A percentile compares a stretch with the other conserved stretches of the same genome.
phyloP scores from a whole-genome alignment of 495 filamentous ascomycete species.

The Neurospora sp. region DNA sequence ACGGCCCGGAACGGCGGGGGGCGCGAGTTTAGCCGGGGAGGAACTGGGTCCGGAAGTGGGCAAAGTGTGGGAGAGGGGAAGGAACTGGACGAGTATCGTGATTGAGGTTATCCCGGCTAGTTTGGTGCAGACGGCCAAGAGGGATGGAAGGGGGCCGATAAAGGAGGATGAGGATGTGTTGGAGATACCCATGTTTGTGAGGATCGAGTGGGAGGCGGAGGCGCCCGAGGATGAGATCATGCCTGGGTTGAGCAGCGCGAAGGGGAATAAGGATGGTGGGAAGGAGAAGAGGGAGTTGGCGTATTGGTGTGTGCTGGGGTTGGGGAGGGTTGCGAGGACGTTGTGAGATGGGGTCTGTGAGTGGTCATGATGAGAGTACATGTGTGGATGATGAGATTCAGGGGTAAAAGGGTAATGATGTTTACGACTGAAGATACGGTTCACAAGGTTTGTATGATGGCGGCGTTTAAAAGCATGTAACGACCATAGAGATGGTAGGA shows the following conservation, averaged over 20 bases:
- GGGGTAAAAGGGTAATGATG: neutral
- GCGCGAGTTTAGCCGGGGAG: constrained; percentile 27
- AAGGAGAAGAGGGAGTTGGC: constrained; percentile 64
- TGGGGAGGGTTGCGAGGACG: constrained; percentile 54
- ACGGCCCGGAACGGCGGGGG: constrained; percentile 26
- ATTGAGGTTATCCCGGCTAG: constrained; percentile 77
- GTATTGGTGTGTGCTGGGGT: constrained; percentile 89
- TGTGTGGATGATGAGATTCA: neutral
- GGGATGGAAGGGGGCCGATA: constrained; percentile 24
- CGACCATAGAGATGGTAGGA: neutral
- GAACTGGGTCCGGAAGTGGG: constrained; percentile 60
- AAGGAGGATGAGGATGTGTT: constrained; percentile 79
- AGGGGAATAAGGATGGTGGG: constrained; percentile 20
- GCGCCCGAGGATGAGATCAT: constrained; percentile 53
- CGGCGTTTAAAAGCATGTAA: neutral
- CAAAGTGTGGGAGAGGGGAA: constrained; percentile 86
- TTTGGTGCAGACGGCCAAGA: constrained; percentile 20
- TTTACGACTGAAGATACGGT: neutral
- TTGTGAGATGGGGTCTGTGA: neutral
- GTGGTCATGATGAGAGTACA: neutral
- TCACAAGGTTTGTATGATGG: neutral
- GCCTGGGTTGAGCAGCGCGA: constrained; percentile 15
- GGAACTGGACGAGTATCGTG: constrained; percentile 92
- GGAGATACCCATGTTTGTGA: constrained; percentile 89
- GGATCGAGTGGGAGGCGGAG: constrained; percentile 85